Percentiles rank a stretch among this genome's conserved stretches.
phyloP scores from a whole-genome alignment of 2,329 filamentous ascomycete genomes.

The Torrubiellomyces zombiae region DNA sequence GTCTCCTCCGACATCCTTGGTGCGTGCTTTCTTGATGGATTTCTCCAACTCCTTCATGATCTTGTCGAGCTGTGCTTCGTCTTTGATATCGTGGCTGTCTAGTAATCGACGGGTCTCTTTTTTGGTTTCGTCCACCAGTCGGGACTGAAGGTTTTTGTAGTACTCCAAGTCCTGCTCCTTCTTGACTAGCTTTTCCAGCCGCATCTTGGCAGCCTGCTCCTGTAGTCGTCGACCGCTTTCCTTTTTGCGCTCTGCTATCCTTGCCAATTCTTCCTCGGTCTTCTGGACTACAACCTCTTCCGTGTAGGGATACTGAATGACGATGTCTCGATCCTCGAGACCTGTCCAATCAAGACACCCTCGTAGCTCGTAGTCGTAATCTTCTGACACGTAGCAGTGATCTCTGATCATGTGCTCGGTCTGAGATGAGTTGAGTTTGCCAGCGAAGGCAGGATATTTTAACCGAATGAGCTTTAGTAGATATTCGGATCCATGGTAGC shows the following conservation, averaged over 20 bases:
- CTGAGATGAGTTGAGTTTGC: slow-evolving; percentile 73
- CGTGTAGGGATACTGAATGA: slow-evolving; percentile 85
- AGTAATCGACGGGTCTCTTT: slow-evolving; percentile 78
- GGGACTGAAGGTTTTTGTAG: slow-evolving; percentile 66
- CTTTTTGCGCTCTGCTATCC: slow-evolving; percentile 83
- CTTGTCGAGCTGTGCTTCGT: slow-evolving; percentile 73
- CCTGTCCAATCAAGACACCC: slow-evolving; percentile 80
- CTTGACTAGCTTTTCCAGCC: slow-evolving; percentile 81
- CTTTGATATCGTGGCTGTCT: slow-evolving; percentile 81
- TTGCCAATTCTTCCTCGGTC: slow-evolving; percentile 80
- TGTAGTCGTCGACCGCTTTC: slow-evolving; percentile 84
- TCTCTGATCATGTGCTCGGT: slow-evolving; percentile 74
- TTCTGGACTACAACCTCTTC: slow-evolving; percentile 86
- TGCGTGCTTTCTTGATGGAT: slow-evolving; percentile 74
- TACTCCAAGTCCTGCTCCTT: slow-evolving; percentile 95
- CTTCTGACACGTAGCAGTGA: slow-evolving; percentile 75
- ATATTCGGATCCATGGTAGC: slow-evolving; percentile 79
- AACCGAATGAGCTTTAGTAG: slow-evolving; percentile 74
- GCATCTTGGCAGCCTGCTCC: slow-evolving; percentile 94
- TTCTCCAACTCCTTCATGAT: slow-evolving; percentile 80
- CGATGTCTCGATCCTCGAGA: slow-evolving; percentile 71
- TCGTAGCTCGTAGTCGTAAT: slow-evolving; percentile 66
- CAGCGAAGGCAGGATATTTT: slow-evolving; percentile 81
- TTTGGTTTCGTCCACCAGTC: slow-evolving; percentile 62
- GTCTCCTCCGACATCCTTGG: slow-evolving; percentile 77